Evolutionary conservation across 345 rosid species (phyloP).

Genomic region (Eucalyptus virginea): DNA sequence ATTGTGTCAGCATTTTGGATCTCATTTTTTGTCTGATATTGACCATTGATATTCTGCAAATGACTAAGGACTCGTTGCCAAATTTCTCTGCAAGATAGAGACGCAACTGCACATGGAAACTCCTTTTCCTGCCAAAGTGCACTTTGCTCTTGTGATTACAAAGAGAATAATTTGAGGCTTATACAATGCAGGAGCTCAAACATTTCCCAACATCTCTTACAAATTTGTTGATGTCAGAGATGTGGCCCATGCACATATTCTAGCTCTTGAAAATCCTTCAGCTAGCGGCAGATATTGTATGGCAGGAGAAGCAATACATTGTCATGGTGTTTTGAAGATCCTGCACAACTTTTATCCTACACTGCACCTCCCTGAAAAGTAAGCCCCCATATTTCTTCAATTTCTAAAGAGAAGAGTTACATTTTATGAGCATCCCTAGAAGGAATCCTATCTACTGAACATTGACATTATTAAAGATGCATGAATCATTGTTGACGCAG

Average conservation of each 20-base stretch:
- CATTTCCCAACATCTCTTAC: not conserved
- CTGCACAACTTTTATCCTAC: not conserved
- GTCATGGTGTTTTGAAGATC: not conserved
- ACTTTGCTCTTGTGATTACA: not conserved
- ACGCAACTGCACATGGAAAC: not conserved
- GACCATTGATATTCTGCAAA: not conserved
- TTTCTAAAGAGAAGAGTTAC: not conserved
- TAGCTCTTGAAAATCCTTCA: not conserved
- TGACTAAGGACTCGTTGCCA: not conserved
- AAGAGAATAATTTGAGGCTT: not conserved
- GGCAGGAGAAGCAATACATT: not conserved
- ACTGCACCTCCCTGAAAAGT: not conserved
- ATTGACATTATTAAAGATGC: too few relatives aligned
- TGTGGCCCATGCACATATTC: conserved; percentile 3
- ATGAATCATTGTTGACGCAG: too few relatives aligned
- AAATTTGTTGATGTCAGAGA: conserved; percentile 6
- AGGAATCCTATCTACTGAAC: too few relatives aligned
- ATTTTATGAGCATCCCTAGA: too few relatives aligned
- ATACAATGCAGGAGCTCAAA: not conserved
- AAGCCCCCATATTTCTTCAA: not conserved
- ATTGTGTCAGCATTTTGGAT: not conserved
- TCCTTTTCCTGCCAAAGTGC: not conserved
- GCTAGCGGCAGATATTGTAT: conserved; percentile 5
- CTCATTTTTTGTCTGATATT: not conserved
- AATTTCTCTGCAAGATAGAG: not conserved